Evolutionary conservation across 441 rosid genomes (phyloP).

Genomic region (Adansonia rubrostipa): DNA sequence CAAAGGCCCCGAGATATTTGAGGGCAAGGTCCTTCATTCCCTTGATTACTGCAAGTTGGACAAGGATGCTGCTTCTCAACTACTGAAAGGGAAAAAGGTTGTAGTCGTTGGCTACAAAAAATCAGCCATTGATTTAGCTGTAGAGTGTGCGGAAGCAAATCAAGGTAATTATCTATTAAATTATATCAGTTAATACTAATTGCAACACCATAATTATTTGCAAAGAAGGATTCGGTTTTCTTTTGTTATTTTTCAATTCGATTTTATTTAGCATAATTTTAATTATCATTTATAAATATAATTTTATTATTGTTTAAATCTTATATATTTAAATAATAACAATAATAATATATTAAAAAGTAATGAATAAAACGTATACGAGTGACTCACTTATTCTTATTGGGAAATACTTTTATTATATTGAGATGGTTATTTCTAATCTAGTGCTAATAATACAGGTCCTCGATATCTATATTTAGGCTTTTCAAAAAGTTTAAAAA

Average conservation of each 20-base stretch:
- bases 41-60: slow-evolving; percentile 83
- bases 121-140: slow-evolving; percentile 90
- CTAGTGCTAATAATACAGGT: too few relatives aligned
- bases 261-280: too few relatives aligned
- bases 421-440: not conserved
- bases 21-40: slow-evolving; percentile 70
- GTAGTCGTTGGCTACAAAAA: slow-evolving; percentile 78
- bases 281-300: too few relatives aligned
- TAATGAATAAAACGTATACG: too few relatives aligned
- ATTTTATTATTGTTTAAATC: too few relatives aligned
- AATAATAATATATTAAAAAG: too few relatives aligned
- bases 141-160: slow-evolving; percentile 82
- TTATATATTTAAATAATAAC: too few relatives aligned
- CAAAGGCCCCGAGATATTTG: slow-evolving; percentile 68
- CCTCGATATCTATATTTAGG: not conserved
- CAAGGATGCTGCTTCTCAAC: slow-evolving; percentile 53
- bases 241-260: too few relatives aligned
- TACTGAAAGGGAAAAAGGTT: slow-evolving; percentile 71
- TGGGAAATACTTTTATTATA: not conserved
- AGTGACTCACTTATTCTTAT: not conserved
- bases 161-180: slow-evolving; percentile 53
- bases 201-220: not conserved
- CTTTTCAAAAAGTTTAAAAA: not conserved
- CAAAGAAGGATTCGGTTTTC: too few relatives aligned
- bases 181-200: not conserved